Percentiles rank a stretch among this genome's conserved stretches.
These are phyloP conservation scores for Fusarium oxysporum DNA, from an alignment of 2,329 filamentous ascomycete species.

Conservation along the genomic window DNA sequence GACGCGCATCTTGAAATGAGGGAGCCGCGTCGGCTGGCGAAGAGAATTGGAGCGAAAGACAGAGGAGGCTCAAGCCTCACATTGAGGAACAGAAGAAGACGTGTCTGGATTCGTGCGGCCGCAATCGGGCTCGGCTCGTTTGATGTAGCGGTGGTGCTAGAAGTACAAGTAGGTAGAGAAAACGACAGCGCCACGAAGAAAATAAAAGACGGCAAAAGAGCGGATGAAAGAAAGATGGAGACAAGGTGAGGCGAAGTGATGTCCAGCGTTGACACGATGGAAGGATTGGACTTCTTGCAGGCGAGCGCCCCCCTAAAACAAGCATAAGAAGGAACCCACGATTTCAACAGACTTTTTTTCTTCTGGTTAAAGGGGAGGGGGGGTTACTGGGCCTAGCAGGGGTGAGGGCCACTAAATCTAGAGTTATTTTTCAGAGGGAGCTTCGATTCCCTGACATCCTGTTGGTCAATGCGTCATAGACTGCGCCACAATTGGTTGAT, in stretches of 20 bases:
- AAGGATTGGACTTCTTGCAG: constrained; percentile 4
- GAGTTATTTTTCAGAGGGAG: constrained; percentile 2
- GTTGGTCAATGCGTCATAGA: constrained; percentile 1
- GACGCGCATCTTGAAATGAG: constrained; percentile 16
- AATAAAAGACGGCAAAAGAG: constrained; percentile 5
- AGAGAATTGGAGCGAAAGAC: neutral
- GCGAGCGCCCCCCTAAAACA: neutral
- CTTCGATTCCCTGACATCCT: neutral
- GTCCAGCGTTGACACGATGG: neutral
- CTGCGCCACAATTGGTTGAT: neutral
- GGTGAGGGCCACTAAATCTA: neutral
- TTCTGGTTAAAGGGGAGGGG: neutral
- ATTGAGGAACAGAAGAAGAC: constrained; percentile 1
- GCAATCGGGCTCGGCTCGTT: neutral
- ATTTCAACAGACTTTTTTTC: neutral
- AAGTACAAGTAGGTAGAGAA: neutral
- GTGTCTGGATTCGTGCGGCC: constrained; percentile 8
- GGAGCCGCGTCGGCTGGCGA: neutral
- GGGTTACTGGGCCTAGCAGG: neutral
- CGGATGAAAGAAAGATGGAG: constrained; percentile 11
- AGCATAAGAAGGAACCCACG: neutral
- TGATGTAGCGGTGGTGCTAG: neutral
- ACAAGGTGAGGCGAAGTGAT: neutral
- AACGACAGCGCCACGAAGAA: neutral
- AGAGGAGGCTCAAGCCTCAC: constrained; percentile 23